These are phyloP conservation scores for Raphanus sativus DNA, from an alignment of 345 rosid genomes.

Conservation along the genomic window DNA sequence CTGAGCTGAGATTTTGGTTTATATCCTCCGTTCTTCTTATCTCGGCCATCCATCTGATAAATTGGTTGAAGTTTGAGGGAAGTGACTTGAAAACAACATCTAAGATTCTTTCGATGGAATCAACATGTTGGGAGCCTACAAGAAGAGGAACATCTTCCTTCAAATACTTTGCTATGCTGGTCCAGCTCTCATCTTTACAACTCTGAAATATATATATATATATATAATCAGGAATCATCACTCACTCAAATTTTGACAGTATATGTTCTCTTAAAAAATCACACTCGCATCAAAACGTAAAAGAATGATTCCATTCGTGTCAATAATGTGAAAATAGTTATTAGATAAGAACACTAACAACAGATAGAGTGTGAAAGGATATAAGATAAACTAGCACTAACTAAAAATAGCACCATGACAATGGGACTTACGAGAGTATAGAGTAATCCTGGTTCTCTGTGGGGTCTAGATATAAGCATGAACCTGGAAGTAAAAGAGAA, in stretches of 20 bases:
- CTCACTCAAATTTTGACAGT: neutral
- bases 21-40: slow-evolving; percentile 70
- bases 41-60: slow-evolving; percentile 86
- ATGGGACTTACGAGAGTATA: slow-evolving; percentile 70
- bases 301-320: too few relatives aligned
- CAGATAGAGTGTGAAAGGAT: neutral
- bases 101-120: slow-evolving; percentile 52
- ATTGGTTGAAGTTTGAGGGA: slow-evolving; percentile 68
- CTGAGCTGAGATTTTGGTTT: slow-evolving; percentile 53
- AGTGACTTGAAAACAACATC: slow-evolving; percentile 56
- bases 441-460: slow-evolving; percentile 75
- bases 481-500: slow-evolving; percentile 54
- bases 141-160: slow-evolving; percentile 78
- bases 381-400: slow-evolving; percentile 1
- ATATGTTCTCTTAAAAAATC: neutral
- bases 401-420: neutral
- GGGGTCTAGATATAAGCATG: slow-evolving; percentile 82
- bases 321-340: neutral
- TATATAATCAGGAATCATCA: slow-evolving; percentile 15
- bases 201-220: slow-evolving; percentile 47
- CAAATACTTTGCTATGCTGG: slow-evolving; percentile 63
- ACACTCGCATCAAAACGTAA: neutral
- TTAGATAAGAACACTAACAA: neutral
- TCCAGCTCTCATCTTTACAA: slow-evolving; percentile 82
- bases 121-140: slow-evolving; percentile 59